phyloP scores from a whole-genome alignment of 2,329 filamentous ascomycete genomes.

The Pezicula radicicola region DNA sequence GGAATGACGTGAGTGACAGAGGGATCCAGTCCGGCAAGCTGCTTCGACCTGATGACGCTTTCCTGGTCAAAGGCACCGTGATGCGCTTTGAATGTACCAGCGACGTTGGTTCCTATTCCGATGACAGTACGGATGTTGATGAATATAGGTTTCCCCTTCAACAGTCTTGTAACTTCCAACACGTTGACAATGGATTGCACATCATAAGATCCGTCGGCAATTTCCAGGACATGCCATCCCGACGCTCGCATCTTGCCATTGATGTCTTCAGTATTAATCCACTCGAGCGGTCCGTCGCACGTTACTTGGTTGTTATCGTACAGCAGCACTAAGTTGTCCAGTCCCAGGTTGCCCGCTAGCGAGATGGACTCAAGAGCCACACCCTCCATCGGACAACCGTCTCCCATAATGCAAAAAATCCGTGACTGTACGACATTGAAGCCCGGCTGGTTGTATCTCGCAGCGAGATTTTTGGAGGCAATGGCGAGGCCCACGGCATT shows the following conservation, averaged over 20 bases:
- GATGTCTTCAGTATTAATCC: slow-evolving; percentile 44
- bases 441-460: slow-evolving; percentile 41
- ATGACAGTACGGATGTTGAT: slow-evolving; percentile 49
- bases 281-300: slow-evolving; percentile 44
- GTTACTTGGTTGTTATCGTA: slow-evolving; percentile 52
- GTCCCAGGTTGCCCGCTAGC: slow-evolving; percentile 42
- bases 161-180: slow-evolving; percentile 35
- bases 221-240: slow-evolving; percentile 46
- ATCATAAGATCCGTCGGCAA: slow-evolving; percentile 41
- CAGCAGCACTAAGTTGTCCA: slow-evolving; percentile 45
- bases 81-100: slow-evolving; percentile 25
- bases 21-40: slow-evolving; percentile 35
- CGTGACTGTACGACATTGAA: slow-evolving; percentile 40
- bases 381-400: slow-evolving; percentile 48
- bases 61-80: slow-evolving; percentile 14
- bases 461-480: slow-evolving; percentile 43
- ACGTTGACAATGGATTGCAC: slow-evolving; percentile 38
- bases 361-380: slow-evolving; percentile 46
- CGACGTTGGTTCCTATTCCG: slow-evolving; percentile 34
- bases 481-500: slow-evolving; percentile 51
- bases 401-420: slow-evolving; percentile 47
- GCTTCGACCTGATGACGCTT: slow-evolving; percentile 28
- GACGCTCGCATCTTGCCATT: slow-evolving; percentile 46
- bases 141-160: slow-evolving; percentile 43
- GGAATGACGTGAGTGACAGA: slow-evolving; percentile 30